Evolutionary conservation across 768 basidiomycete species (phyloP).

Genomic region (Infundibulicybe gibba): DNA sequence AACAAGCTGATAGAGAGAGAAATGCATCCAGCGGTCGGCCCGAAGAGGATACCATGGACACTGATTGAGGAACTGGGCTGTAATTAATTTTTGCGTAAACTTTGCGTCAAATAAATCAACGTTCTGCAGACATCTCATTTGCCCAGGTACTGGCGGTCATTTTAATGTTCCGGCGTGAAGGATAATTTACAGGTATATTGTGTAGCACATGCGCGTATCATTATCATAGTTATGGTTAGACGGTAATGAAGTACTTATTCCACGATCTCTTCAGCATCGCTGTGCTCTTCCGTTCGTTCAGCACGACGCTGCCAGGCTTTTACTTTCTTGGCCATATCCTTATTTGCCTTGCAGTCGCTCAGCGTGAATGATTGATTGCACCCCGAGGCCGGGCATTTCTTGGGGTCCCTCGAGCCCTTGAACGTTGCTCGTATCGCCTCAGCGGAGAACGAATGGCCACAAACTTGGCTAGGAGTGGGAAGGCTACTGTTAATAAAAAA

Average conservation of each 20-base stretch:
- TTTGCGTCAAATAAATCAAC: not conserved
- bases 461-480: constrained; percentile 44
- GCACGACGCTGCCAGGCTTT: constrained; percentile 55
- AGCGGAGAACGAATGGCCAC: constrained; percentile 81
- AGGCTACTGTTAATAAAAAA: constrained; percentile 4
- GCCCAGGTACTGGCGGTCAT: not conserved
- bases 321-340: constrained; percentile 58
- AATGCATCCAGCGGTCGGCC: constrained; percentile 13
- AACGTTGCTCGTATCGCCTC: constrained; percentile 69
- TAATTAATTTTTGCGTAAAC: not conserved
- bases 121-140: not conserved
- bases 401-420: constrained; percentile 21
- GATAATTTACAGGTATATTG: not conserved
- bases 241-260: constrained; percentile 23
- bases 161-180: not conserved
- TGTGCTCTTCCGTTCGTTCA: constrained; percentile 42
- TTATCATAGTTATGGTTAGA: not conserved
- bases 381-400: constrained; percentile 68
- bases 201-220: not conserved
- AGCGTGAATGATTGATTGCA: constrained; percentile 60
- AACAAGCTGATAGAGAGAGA: constrained; percentile 59
- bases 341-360: constrained; percentile 48
- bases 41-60: constrained; percentile 70
- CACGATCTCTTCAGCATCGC: constrained; percentile 60
- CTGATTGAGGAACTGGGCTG: constrained; percentile 53